phyloP scores from a whole-genome alignment of 441 rosid genomes.

The Monsonia emarginata region DNA sequence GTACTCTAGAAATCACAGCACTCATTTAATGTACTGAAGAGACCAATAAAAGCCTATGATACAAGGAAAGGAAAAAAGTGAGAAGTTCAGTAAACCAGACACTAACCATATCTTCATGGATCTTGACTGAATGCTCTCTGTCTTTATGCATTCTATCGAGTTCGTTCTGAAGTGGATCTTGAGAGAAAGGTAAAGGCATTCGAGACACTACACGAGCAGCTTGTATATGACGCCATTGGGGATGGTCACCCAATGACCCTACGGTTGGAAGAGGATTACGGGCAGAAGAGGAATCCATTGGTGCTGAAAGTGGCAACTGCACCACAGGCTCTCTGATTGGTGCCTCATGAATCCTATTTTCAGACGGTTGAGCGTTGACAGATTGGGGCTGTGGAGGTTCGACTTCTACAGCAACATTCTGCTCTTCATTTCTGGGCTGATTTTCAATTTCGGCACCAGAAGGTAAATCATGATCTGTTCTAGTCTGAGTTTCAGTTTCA shows the following conservation, averaged over 20 bases:
- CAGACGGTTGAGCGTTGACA: not conserved
- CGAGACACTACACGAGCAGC: constrained; percentile 24
- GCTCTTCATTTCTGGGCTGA: constrained; percentile 22
- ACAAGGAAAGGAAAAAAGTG: not conserved
- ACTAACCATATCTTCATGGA: constrained; percentile 45
- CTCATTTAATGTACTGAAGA: not conserved
- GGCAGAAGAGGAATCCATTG: not conserved
- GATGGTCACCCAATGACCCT: constrained; percentile 16
- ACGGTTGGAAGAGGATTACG: constrained; percentile 17
- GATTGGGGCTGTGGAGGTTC: constrained; percentile 20
- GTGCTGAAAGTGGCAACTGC: not conserved
- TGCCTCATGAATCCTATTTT: not conserved
- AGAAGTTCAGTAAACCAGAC: constrained; percentile 18
- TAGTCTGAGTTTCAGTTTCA: constrained; percentile 22
- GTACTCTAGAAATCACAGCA: not conserved
- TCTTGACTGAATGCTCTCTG: constrained; percentile 32
- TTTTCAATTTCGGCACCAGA: constrained; percentile 20
- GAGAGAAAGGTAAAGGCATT: constrained; percentile 27
- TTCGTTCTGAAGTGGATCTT: constrained; percentile 73
- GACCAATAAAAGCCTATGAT: not conserved
- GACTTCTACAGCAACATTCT: constrained; percentile 21
- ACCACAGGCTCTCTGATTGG: not conserved
- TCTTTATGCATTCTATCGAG: constrained; percentile 54
- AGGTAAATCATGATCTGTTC: constrained; percentile 15
- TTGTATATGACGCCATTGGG: constrained; percentile 25